These are phyloP conservation scores for grape (Vitis vinifera) DNA, from an alignment of 164 flowering plant genomes.

Conservation along the genomic window ASM3070453v1 NC_081816.1:9384501-9385000, in stretches of 20 bases:
- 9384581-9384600: too few relatives aligned
- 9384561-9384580: too few relatives aligned
- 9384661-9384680: constrained; percentile 70
- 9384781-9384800: constrained; percentile 7
- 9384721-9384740: background rate
- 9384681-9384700: constrained; percentile 71
- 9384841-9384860: constrained; percentile 79
- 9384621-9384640: constrained; percentile 39
- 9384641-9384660: constrained; percentile 73
- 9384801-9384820: constrained; percentile 87
- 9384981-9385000: too few relatives aligned
- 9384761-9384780: background rate
- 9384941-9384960: too few relatives aligned
- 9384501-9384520: too few relatives aligned
- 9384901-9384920: constrained; percentile 91
- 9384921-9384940: too few relatives aligned
- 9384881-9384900: constrained; percentile 89
- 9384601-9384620: background rate
- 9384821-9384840: constrained; percentile 98
- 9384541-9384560: too few relatives aligned
- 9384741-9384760: background rate
- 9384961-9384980: too few relatives aligned
- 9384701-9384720: constrained; percentile 33
- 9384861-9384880: constrained; percentile 84
- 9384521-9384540: too few relatives aligned